A percentile compares a stretch with the other conserved stretches of the same genome.
Evolutionary conservation across 805 yeast species (phyloP).

Genomic region (Diddensiella caesifluorescens): DNA sequence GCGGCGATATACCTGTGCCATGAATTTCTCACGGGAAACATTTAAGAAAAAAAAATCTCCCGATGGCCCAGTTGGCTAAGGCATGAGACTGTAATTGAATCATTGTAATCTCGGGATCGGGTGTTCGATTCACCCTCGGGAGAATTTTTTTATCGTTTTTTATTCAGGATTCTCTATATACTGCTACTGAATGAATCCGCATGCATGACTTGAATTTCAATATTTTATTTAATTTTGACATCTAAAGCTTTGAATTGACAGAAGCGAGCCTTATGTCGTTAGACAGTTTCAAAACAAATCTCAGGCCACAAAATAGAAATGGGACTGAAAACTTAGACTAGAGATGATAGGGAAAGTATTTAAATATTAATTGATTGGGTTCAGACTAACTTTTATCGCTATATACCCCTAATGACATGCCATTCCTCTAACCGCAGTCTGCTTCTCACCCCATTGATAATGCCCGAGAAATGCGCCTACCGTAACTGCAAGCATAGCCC

Average conservation of each 20-base stretch:
- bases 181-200: not conserved
- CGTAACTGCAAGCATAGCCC: conserved; percentile 72
- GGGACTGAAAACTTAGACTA: not conserved
- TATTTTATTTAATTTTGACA: not conserved
- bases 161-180: not conserved
- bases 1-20: too few relatives aligned
- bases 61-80: conserved; percentile 36
- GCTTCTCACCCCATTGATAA: conserved; percentile 46
- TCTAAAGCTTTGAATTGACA: not conserved
- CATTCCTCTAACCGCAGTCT: conserved; percentile 22
- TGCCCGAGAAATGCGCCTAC: conserved; percentile 69
- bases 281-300: conserved; percentile 1
- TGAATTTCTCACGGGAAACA: too few relatives aligned
- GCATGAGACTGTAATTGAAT: conserved; percentile 35
- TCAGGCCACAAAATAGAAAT: not conserved
- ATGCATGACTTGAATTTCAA: not conserved
- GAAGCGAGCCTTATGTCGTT: not conserved
- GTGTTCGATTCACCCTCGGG: conserved; percentile 34
- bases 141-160: conserved; percentile 20
- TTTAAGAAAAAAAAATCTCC: too few relatives aligned
- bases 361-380: not conserved
- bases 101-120: conserved; percentile 33
- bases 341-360: not conserved
- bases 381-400: too few relatives aligned
- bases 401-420: conserved; percentile 23